A percentile compares a stretch with the other conserved stretches of the same genome.
phyloP scores from a whole-genome alignment of 805 yeast species.

The Wickerhamomyces pijperi region DNA sequence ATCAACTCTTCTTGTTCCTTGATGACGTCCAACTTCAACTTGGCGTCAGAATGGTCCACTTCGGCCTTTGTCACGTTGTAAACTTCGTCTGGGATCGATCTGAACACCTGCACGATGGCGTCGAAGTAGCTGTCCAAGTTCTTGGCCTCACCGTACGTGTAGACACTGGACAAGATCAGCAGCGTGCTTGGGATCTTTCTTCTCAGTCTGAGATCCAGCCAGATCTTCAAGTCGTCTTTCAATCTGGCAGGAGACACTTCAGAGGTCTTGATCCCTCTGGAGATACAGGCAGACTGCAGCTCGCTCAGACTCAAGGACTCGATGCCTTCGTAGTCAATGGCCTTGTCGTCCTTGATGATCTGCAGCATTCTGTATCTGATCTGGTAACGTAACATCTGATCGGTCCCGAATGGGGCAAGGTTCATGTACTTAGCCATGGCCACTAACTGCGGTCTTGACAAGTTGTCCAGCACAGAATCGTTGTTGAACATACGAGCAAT shows the following conservation, averaged over 20 bases:
- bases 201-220: slow-evolving; percentile 84
- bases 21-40: slow-evolving; percentile 59
- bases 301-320: slow-evolving; percentile 70
- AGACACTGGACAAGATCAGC: slow-evolving; percentile 77
- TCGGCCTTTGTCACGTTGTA: slow-evolving; percentile 92
- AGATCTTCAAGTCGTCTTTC: slow-evolving; percentile 69
- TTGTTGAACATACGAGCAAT: slow-evolving; percentile 90
- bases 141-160: slow-evolving; percentile 63
- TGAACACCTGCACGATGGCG: slow-evolving; percentile 76
- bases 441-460: slow-evolving; percentile 80
- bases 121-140: slow-evolving; percentile 55
- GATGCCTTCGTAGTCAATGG: slow-evolving; percentile 90
- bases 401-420: slow-evolving; percentile 87
- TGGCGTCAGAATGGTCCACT: slow-evolving; percentile 48
- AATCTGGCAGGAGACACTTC: slow-evolving; percentile 74
- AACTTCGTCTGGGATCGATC: slow-evolving; percentile 89
- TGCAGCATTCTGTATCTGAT: slow-evolving; percentile 86
- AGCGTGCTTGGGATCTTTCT: slow-evolving; percentile 90
- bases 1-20: slow-evolving; percentile 77
- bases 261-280: slow-evolving; percentile 80
- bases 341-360: slow-evolving; percentile 84
- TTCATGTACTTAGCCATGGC: slow-evolving; percentile 92
- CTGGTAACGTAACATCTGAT: slow-evolving; percentile 81
- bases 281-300: slow-evolving; percentile 80
- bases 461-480: slow-evolving; percentile 85